These are phyloP conservation scores for Cardiospermum halicacabum DNA, from an alignment of 345 rosid genomes.

Conservation along the genomic window DNA sequence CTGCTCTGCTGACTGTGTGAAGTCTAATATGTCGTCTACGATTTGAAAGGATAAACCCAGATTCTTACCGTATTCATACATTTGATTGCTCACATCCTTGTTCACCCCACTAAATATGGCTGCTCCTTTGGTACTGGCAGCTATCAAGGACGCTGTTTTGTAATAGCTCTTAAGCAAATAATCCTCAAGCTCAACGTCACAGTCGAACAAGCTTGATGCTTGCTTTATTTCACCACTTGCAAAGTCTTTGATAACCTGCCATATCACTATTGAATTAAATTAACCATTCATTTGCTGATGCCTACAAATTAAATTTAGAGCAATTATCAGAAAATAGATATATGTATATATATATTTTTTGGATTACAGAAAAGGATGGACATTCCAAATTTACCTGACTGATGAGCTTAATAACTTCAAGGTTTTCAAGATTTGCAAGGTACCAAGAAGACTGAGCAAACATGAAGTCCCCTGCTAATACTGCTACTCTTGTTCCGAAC, in stretches of 20 bases:
- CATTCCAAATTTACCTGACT: constrained; percentile 56
- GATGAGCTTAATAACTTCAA: constrained; percentile 91
- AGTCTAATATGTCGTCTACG: constrained; percentile 88
- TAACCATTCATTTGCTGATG: background rate
- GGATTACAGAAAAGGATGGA: background rate
- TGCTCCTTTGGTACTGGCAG: constrained; percentile 94
- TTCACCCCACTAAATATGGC: constrained; percentile 79
- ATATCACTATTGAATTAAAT: background rate
- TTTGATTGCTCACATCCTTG: constrained; percentile 36
- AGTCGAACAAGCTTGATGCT: constrained; percentile 90
- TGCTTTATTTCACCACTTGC: constrained; percentile 99
- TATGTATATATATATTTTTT: background rate
- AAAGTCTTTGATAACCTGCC: constrained; percentile 93
- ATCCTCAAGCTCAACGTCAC: constrained; percentile 68
- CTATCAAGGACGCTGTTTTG: constrained; percentile 90
- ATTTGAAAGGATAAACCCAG: constrained; percentile 94
- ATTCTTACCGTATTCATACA: constrained; percentile 84
- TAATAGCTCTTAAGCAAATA: constrained; percentile 88
- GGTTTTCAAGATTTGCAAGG: constrained; percentile 90
- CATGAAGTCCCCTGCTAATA: constrained; percentile 93
- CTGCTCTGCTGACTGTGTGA: constrained; percentile 89
- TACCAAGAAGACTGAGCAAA: constrained; percentile 99
- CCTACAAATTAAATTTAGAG: background rate
- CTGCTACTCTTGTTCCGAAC: constrained; percentile 84
- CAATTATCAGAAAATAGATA: background rate